phyloP scores from a whole-genome alignment of 768 basidiomycete species.

The Dictyophora rubrovolvata region DNA sequence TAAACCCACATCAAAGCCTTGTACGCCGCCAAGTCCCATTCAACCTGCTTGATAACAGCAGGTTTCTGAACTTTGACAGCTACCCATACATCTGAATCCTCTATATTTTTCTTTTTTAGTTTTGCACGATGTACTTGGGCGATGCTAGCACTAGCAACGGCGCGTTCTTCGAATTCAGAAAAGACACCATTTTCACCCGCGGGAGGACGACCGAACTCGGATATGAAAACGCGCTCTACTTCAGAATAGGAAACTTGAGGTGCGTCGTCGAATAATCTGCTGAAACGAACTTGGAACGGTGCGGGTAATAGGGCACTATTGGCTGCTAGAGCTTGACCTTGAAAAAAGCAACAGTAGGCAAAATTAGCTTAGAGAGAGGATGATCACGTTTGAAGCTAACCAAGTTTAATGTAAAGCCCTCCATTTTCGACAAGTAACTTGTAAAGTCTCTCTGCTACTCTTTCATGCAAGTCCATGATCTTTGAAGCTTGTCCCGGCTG shows the following conservation, averaged over 20 bases:
- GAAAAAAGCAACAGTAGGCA: neutral
- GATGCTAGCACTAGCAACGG: slow-evolving; percentile 82
- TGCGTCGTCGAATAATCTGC: slow-evolving; percentile 78
- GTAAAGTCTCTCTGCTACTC: slow-evolving; percentile 71
- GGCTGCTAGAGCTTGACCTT: slow-evolving; percentile 70
- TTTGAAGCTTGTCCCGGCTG: slow-evolving; percentile 51
- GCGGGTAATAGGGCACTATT: slow-evolving; percentile 79
- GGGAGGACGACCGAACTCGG: slow-evolving; percentile 60
- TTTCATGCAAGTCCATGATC: slow-evolving; percentile 75
- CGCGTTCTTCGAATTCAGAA: slow-evolving; percentile 61
- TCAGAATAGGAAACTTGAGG: slow-evolving; percentile 72
- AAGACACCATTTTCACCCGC: slow-evolving; percentile 66
- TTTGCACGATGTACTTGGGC: slow-evolving; percentile 84
- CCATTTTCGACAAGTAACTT: slow-evolving; percentile 74
- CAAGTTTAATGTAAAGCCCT: slow-evolving; percentile 80
- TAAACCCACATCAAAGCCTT: slow-evolving; percentile 26
- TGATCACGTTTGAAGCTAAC: slow-evolving; percentile 17
- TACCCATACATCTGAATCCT: slow-evolving; percentile 43
- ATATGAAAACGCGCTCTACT: slow-evolving; percentile 53
- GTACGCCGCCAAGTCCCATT: slow-evolving; percentile 63
- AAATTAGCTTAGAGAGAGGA: neutral
- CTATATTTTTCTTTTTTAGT: slow-evolving; percentile 27
- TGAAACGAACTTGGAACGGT: slow-evolving; percentile 75
- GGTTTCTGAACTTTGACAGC: slow-evolving; percentile 95
- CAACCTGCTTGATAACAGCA: slow-evolving; percentile 74